These are phyloP conservation scores for Colletotrichum tanaceti DNA, from an alignment of 2,329 filamentous ascomycete species.

Conservation along the genomic window DNA sequence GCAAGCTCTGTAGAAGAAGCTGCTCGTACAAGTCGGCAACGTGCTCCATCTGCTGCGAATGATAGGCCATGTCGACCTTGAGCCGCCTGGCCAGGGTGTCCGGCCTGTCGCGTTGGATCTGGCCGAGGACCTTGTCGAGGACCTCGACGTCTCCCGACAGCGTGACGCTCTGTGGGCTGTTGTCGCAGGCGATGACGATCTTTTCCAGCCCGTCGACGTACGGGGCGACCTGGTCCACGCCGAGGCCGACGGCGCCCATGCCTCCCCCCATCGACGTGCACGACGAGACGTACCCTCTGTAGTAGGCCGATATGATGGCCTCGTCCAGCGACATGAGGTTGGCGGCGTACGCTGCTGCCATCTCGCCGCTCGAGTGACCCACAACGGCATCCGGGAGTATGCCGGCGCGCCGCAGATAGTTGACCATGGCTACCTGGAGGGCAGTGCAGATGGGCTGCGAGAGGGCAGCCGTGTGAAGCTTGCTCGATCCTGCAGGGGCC, in stretches of 20 bases:
- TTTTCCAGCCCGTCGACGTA: not conserved
- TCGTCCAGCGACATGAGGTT: constrained; percentile 49
- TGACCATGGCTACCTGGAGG: constrained; percentile 54
- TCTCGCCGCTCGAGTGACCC: constrained; percentile 59
- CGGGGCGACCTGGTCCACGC: too few relatives aligned
- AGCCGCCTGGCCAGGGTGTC: constrained; percentile 1
- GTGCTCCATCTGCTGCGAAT: constrained; percentile 12
- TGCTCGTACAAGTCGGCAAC: too few relatives aligned
- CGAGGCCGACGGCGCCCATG: too few relatives aligned
- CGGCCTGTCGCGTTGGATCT: not conserved
- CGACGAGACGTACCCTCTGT: constrained; percentile 39
- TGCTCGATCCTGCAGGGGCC: constrained; percentile 1
- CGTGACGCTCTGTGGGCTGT: constrained; percentile 3
- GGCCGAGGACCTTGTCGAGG: constrained; percentile 13
- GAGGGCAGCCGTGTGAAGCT: constrained; percentile 19
- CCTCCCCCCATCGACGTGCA: not conserved
- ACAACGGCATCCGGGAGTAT: constrained; percentile 50
- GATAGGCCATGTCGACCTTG: constrained; percentile 28
- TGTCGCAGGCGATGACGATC: constrained; percentile 29
- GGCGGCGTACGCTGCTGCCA: constrained; percentile 57
- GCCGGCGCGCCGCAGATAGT: constrained; percentile 49
- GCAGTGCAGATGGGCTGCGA: constrained; percentile 47
- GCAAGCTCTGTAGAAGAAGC: too few relatives aligned
- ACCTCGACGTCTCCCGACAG: constrained; percentile 22
- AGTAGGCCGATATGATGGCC: constrained; percentile 50